phyloP scores from a whole-genome alignment of 345 rosid species.

The Cochlearia excelsa region DNA sequence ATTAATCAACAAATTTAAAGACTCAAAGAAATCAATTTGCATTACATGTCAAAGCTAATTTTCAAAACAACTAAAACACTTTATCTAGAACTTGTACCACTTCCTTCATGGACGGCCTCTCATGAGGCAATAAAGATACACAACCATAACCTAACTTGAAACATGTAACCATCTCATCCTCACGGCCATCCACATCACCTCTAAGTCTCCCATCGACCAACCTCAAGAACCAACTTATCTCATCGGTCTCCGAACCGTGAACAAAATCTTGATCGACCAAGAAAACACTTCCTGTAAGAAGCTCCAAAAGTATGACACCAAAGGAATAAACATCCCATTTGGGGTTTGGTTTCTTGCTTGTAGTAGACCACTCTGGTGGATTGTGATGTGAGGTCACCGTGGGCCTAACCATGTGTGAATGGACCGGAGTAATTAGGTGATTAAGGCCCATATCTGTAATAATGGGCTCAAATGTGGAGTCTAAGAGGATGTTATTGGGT shows the following conservation, averaged over 20 bases:
- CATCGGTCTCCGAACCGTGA: slow-evolving; percentile 41
- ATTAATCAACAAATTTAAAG: too few species aligned
- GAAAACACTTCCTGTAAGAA: slow-evolving; percentile 54
- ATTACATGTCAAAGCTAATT: too few species aligned
- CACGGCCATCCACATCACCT: slow-evolving; percentile 47
- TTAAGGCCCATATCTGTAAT: slow-evolving; percentile 67
- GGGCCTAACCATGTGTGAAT: neutral
- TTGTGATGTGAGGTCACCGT: slow-evolving; percentile 33
- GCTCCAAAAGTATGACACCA: slow-evolving; percentile 67
- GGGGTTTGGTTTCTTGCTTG: slow-evolving; percentile 51
- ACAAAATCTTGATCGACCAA: slow-evolving; percentile 34
- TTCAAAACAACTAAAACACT: slow-evolving; percentile 23
- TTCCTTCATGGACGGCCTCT: slow-evolving; percentile 84
- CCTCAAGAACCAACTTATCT: slow-evolving; percentile 46
- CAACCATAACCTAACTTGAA: slow-evolving; percentile 71
- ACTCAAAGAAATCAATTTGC: too few species aligned
- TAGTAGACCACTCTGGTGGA: slow-evolving; percentile 61
- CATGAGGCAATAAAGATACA: slow-evolving; percentile 55
- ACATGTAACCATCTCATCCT: slow-evolving; percentile 50
- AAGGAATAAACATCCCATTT: slow-evolving; percentile 85
- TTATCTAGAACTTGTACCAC: slow-evolving; percentile 64
- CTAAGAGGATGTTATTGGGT: slow-evolving; percentile 71
- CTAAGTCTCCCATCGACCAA: slow-evolving; percentile 54
- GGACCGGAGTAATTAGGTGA: slow-evolving; percentile 33
- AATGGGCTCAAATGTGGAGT: slow-evolving; percentile 56